These are phyloP conservation scores for Candida saitoana DNA, from an alignment of 805 yeast genomes.

Conservation along the genomic window DNA sequence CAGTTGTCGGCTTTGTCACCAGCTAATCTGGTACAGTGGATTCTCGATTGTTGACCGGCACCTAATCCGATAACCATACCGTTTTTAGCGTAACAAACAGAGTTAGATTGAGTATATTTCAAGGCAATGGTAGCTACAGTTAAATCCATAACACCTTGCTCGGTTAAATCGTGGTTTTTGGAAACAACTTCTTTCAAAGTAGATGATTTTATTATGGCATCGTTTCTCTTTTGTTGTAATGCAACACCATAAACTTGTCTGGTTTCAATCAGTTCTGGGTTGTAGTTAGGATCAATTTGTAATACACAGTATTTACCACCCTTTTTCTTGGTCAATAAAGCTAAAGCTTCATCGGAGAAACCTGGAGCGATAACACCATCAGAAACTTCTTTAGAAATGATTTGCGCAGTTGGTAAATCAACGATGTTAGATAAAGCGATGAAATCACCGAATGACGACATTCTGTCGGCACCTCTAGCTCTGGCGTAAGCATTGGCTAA, in stretches of 20 bases:
- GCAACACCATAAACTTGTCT: conserved; percentile 96
- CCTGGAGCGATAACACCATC: conserved; percentile 99
- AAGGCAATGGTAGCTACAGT: conserved; percentile 96
- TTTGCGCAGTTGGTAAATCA: conserved; percentile 92
- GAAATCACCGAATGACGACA: conserved; percentile 98
- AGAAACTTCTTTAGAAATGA: conserved; percentile 94
- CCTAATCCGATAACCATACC: conserved; percentile 99
- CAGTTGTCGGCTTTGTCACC: conserved; percentile 99
- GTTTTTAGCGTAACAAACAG: conserved; percentile 96
- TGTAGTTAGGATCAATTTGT: conserved; percentile 92
- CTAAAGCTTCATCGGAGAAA: conserved; percentile 87
- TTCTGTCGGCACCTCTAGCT: conserved; percentile 99
- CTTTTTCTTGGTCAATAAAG: conserved; percentile 84
- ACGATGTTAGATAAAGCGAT: conserved; percentile 96
- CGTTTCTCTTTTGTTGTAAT: conserved; percentile 95
- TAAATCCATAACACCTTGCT: conserved; percentile 89
- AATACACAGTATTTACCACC: conserved; percentile 95
- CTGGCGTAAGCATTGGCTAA: conserved; percentile 97
- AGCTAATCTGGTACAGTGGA: conserved; percentile 98
- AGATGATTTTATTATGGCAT: conserved; percentile 87
- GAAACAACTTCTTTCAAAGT: conserved; percentile 92
- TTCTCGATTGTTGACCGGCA: conserved; percentile 99
- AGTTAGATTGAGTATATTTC: conserved; percentile 97
- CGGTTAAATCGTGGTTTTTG: conserved; percentile 77
- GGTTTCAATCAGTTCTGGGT: conserved; percentile 76